Conservation (phyloP, 345 rosid genomes). For the Eutrema japonicum region DNA sequence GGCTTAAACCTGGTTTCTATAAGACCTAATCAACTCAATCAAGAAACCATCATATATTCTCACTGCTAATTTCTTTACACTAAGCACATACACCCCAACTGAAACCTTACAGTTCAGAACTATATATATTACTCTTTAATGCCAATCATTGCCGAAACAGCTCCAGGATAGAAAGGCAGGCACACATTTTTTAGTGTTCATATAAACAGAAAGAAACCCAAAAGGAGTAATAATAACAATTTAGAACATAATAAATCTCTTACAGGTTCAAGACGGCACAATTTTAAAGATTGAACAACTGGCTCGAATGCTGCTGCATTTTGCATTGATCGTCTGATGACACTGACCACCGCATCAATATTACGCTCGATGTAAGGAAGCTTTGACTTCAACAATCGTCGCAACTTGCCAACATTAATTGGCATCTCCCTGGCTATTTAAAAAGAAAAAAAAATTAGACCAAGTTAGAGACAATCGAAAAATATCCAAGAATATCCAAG, state of each 20-base stretch:
- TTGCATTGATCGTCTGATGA: conserved; percentile 71
- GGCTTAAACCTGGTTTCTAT: neutral
- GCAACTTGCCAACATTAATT: conserved; percentile 58
- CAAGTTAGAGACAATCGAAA: conserved; percentile 1
- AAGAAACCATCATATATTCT: neutral
- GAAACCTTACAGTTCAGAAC: conserved; percentile 5
- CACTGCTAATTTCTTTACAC: neutral
- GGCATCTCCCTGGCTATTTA: conserved; percentile 86
- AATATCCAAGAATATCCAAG: conserved; percentile 1
- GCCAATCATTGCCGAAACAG: neutral
- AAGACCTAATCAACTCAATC: neutral
- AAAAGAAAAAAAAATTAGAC: conserved; percentile 22
- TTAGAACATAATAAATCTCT: conserved; percentile 33
- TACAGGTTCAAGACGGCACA: conserved; percentile 50
- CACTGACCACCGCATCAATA: conserved; percentile 58
- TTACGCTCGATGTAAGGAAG: conserved; percentile 72
- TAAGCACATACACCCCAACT: conserved; percentile 10
- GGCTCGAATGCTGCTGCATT: conserved; percentile 72
- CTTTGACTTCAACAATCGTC: conserved; percentile 59
- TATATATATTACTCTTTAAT: neutral
- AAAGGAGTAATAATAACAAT: conserved; percentile 1
- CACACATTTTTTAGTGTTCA: neutral
- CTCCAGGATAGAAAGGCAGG: neutral
- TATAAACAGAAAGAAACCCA: conserved; percentile 10
- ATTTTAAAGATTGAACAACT: conserved; percentile 57